phyloP scores from a whole-genome alignment of 106 monocot genomes.

The Apostasia ramifera region DNA sequence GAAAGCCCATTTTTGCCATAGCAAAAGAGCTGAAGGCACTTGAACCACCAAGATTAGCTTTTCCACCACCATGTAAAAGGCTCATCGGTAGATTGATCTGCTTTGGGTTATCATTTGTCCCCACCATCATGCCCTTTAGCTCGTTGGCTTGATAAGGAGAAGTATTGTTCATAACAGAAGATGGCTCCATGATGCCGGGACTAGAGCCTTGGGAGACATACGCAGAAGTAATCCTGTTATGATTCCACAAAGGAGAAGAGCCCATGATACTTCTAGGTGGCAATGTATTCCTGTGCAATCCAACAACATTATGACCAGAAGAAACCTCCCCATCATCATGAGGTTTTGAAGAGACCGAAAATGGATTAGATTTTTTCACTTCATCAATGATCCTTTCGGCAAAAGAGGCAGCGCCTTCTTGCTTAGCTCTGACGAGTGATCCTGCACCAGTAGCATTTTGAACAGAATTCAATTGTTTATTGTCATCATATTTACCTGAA shows the following conservation, averaged over 20 bases:
- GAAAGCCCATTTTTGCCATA: conserved; percentile 27
- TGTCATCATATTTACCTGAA: conserved; percentile 31
- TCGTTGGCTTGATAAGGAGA: conserved; percentile 20
- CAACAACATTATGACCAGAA: conserved; percentile 38
- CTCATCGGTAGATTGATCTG: conserved; percentile 5
- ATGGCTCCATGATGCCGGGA: conserved; percentile 26
- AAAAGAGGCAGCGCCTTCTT: conserved; percentile 27
- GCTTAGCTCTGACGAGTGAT: conserved; percentile 17
- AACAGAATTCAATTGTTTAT: conserved; percentile 23
- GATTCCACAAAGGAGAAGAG: conserved; percentile 47
- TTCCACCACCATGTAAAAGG: conserved; percentile 13
- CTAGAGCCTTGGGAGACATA: conserved; percentile 36
- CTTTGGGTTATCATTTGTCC: conserved; percentile 21
- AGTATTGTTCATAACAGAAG: conserved; percentile 20
- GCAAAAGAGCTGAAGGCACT: conserved; percentile 47
- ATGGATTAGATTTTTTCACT: conserved; percentile 26
- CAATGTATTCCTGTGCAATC: conserved; percentile 41
- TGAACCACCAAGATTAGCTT: conserved; percentile 30
- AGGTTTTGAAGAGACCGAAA: conserved; percentile 28
- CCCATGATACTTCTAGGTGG: conserved; percentile 25
- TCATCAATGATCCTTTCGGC: conserved; percentile 35
- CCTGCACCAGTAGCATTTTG: conserved; percentile 26
- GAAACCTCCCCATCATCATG: conserved; percentile 45
- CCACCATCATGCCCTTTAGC: conserved; percentile 14
- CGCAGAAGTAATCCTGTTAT: conserved; percentile 34